phyloP scores from a whole-genome alignment of 2,329 filamentous ascomycete species.

The Fusarium sp. region DNA sequence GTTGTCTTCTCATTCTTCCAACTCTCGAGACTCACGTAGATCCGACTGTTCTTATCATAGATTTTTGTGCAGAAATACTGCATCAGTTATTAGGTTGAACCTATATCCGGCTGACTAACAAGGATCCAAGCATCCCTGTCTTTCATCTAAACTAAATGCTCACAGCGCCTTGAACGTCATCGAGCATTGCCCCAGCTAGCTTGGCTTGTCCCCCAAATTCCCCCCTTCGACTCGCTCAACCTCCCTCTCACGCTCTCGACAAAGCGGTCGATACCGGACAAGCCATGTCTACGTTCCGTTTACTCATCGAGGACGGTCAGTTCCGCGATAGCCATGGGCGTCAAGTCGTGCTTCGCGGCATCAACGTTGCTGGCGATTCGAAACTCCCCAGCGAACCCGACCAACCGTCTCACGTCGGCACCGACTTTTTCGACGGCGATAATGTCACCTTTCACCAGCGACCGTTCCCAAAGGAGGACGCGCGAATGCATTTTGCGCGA shows the following conservation, averaged over 20 bases:
- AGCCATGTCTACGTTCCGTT: constrained; percentile 78
- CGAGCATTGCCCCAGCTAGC: constrained; percentile 22
- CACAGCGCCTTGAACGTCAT: constrained; percentile 40
- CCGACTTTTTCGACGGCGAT: constrained; percentile 93
- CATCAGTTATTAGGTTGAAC: neutral
- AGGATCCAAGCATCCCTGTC: constrained; percentile 15
- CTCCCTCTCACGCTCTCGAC: constrained; percentile 13
- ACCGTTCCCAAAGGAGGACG: constrained; percentile 86
- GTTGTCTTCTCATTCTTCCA: neutral
- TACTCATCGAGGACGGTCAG: constrained; percentile 85
- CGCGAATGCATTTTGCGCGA: constrained; percentile 86
- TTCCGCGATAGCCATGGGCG: constrained; percentile 87
- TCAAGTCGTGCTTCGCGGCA: constrained; percentile 89
- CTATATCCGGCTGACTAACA: constrained; percentile 37
- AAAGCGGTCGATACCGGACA: constrained; percentile 11
- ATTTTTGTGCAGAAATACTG: neutral
- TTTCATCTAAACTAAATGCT: neutral
- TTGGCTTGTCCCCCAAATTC: constrained; percentile 30
- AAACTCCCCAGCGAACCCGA: constrained; percentile 89
- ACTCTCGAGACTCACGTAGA: neutral
- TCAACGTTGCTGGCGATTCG: constrained; percentile 91
- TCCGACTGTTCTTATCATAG: neutral
- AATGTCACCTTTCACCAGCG: constrained; percentile 88
- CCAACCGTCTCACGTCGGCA: constrained; percentile 80
- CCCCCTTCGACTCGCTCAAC: constrained; percentile 6